These are phyloP conservation scores for Benincasa hispida DNA, from an alignment of 306 rosid species.

Conservation along the genomic window DNA sequence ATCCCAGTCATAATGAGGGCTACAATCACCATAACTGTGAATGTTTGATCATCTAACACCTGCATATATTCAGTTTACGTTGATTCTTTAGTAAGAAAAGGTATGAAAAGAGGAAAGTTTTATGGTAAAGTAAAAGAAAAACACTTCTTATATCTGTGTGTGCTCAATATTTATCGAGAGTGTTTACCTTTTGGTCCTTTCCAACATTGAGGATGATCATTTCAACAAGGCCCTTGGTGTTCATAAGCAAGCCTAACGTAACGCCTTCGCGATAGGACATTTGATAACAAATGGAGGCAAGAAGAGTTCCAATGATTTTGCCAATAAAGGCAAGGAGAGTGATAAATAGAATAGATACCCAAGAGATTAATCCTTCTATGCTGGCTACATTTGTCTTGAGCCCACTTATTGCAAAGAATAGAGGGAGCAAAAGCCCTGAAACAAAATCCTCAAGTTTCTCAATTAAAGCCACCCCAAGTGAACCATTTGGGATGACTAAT, in stretches of 20 bases:
- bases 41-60: conserved; percentile 71
- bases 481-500: conserved; percentile 75
- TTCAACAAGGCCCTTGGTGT: conserved; percentile 88
- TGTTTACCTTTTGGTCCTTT: conserved; percentile 51
- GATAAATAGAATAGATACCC: conserved; percentile 42
- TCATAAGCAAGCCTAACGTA: conserved; percentile 84
- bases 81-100: not conserved
- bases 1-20: conserved; percentile 56
- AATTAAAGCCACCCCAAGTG: conserved; percentile 66
- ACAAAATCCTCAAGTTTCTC: conserved; percentile 95
- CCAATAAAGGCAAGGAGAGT: conserved; percentile 56
- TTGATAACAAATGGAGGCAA: conserved; percentile 35
- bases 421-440: conserved; percentile 87
- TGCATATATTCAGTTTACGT: conserved; percentile 20
- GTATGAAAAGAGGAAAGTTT: not conserved
- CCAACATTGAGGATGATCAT: conserved; percentile 84
- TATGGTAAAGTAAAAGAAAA: not conserved
- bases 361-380: conserved; percentile 24
- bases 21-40: conserved; percentile 71
- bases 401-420: conserved; percentile 82
- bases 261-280: conserved; percentile 60
- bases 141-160: not conserved
- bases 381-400: conserved; percentile 47
- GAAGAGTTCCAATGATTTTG: conserved; percentile 54
- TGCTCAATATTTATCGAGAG: not conserved